These are phyloP conservation scores for Croton laevigatus DNA, from an alignment of 441 rosid species.

Conservation along the genomic window DNA sequence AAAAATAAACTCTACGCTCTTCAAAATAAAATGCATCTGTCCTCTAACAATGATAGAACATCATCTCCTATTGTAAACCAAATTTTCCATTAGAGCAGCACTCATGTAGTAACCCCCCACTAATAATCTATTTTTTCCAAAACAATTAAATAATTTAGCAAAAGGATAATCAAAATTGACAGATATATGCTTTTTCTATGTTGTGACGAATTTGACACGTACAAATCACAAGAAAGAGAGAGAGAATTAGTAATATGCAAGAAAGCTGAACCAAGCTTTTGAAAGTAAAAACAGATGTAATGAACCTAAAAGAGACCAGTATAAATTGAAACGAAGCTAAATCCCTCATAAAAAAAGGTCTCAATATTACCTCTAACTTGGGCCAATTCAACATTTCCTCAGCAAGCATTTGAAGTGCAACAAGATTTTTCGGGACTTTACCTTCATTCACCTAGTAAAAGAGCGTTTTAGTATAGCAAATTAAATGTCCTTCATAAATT, in stretches of 20 bases:
- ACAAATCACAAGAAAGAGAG: background rate
- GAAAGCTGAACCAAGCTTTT: background rate
- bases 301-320: background rate
- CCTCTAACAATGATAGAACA: background rate
- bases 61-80: background rate
- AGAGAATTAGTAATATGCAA: background rate
- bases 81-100: background rate
- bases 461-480: constrained; percentile 2
- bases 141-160: background rate
- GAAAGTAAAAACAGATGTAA: background rate
- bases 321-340: constrained; percentile 1
- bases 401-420: constrained; percentile 67
- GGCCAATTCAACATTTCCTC: constrained; percentile 92
- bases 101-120: background rate
- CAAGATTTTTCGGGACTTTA: constrained; percentile 65
- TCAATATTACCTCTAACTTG: constrained; percentile 67
- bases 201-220: background rate
- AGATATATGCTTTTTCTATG: background rate
- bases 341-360: background rate
- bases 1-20: background rate
- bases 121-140: background rate
- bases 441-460: constrained; percentile 69
- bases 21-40: background rate
- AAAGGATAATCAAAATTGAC: background rate
- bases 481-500: background rate